Evolutionary conservation across 2,329 filamentous ascomycete species (phyloP).

Genomic region (Hymenoscyphus repandus): DNA sequence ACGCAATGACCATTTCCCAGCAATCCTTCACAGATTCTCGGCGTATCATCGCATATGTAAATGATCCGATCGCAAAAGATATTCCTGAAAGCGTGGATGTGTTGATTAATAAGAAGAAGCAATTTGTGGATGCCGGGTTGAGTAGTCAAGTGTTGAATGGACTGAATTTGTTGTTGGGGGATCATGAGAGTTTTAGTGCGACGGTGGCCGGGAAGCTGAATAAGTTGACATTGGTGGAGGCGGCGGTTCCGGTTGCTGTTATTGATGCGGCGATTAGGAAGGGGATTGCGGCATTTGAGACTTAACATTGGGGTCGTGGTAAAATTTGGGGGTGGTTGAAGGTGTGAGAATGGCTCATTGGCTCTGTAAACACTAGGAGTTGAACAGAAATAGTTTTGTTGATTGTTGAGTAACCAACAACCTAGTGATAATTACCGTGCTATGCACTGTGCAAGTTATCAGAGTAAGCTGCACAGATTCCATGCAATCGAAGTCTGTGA

Average conservation of each 20-base stretch:
- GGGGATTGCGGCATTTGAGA: background rate
- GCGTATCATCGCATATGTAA: constrained; percentile 7
- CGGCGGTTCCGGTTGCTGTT: background rate
- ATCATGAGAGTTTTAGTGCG: constrained; percentile 10
- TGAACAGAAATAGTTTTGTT: too few species aligned
- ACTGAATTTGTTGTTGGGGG: constrained; percentile 8
- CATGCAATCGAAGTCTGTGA: too few species aligned
- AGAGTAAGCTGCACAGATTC: too few species aligned
- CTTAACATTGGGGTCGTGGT: too few species aligned
- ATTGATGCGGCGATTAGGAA: background rate
- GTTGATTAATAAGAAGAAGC: constrained; percentile 5
- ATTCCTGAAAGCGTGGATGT: constrained; percentile 2
- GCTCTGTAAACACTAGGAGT: too few species aligned
- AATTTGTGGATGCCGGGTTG: constrained; percentile 1
- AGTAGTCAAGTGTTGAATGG: background rate
- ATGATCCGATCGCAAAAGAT: constrained; percentile 1
- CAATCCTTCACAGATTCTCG: constrained; percentile 2
- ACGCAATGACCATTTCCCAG: background rate
- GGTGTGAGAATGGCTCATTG: too few species aligned
- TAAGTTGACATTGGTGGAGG: background rate
- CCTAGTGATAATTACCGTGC: too few species aligned
- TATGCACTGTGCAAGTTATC: too few species aligned
- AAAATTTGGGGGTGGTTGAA: too few species aligned
- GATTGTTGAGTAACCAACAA: too few species aligned
- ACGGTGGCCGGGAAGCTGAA: background rate